Conservation (phyloP, 2,329 filamentous ascomycete genomes). For the Fusarium anguioides region DNA sequence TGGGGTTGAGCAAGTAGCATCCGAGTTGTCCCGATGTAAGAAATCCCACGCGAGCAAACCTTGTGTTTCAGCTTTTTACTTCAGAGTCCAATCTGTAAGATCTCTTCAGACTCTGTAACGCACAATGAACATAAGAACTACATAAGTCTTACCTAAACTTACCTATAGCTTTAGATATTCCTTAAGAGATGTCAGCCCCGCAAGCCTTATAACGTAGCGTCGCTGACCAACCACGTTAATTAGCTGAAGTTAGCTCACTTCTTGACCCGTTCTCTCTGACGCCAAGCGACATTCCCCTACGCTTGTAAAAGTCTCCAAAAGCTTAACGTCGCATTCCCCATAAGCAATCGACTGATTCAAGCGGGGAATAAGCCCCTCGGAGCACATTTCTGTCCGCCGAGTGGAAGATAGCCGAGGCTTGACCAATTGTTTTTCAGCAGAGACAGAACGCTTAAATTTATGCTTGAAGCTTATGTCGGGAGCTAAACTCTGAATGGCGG, state of each 20-base stretch:
- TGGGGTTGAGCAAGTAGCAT: not conserved
- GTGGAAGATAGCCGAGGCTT: not conserved
- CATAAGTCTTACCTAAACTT: no score
- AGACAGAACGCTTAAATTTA: not conserved
- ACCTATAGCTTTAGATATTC: no score
- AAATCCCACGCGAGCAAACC: not conserved
- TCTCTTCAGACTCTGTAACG: no score
- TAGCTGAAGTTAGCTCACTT: not conserved
- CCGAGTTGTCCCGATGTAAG: slow-evolving; percentile 24
- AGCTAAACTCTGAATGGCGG: slow-evolving; percentile 29
- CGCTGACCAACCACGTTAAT: not conserved
- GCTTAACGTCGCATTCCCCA: slow-evolving; percentile 3
- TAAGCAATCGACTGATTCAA: slow-evolving; percentile 24
- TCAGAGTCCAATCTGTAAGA: no score
- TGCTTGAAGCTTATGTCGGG: slow-evolving; percentile 11
- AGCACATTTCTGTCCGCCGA: slow-evolving; percentile 34
- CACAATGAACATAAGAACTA: no score
- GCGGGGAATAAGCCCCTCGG: slow-evolving; percentile 20
- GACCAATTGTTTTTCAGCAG: not conserved
- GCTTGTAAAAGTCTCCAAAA: not conserved
- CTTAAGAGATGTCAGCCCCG: no score
- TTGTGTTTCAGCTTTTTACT: no score
- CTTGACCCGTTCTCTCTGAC: not conserved
- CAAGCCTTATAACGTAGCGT: no score
- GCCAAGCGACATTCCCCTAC: not conserved